phyloP scores from a whole-genome alignment of 2,329 filamentous ascomycete genomes.

The Xylogone sp. region DNA sequence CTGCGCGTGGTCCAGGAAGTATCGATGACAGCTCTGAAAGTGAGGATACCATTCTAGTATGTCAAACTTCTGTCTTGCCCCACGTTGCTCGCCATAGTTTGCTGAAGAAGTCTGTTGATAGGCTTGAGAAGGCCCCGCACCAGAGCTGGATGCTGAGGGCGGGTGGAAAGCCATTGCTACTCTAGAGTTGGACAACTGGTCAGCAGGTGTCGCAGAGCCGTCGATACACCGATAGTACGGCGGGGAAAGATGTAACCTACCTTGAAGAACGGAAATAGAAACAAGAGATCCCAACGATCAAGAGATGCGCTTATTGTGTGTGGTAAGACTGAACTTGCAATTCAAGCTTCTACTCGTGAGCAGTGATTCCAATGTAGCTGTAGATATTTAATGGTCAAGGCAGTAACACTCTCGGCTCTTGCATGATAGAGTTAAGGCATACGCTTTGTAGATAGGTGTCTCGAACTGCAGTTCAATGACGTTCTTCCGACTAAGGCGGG shows the following conservation, averaged over 20 bases:
- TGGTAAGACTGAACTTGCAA: not conserved
- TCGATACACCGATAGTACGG: not conserved
- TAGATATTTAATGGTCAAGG: not conserved
- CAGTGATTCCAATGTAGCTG: not conserved
- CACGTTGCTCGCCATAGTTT: slow-evolving; percentile 13
- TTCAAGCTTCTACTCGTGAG: not conserved
- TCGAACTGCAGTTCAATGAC: no score
- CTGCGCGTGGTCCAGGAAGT: slow-evolving; percentile 90
- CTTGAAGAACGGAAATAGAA: not conserved
- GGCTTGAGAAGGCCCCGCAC: slow-evolving; percentile 9
- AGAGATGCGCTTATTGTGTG: no score
- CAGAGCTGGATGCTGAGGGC: slow-evolving; percentile 4
- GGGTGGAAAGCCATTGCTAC: slow-evolving; percentile 15
- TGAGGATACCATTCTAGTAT: slow-evolving; percentile 92
- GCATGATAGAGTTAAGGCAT: not conserved
- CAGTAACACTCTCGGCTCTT: not conserved
- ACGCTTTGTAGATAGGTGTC: not conserved
- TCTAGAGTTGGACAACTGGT: not conserved
- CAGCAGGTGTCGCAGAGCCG: not conserved
- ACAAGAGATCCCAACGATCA: not conserved
- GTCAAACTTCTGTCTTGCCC: slow-evolving; percentile 48
- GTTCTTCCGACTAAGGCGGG: no score
- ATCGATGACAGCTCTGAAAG: slow-evolving; percentile 84
- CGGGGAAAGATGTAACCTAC: not conserved
- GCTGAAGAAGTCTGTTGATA: slow-evolving; percentile 9